Percentiles rank a stretch among this genome's conserved stretches.
These are phyloP conservation scores for Helotiales sp. DNA, from an alignment of 2,329 filamentous ascomycete genomes.

Conservation along the genomic window DNA sequence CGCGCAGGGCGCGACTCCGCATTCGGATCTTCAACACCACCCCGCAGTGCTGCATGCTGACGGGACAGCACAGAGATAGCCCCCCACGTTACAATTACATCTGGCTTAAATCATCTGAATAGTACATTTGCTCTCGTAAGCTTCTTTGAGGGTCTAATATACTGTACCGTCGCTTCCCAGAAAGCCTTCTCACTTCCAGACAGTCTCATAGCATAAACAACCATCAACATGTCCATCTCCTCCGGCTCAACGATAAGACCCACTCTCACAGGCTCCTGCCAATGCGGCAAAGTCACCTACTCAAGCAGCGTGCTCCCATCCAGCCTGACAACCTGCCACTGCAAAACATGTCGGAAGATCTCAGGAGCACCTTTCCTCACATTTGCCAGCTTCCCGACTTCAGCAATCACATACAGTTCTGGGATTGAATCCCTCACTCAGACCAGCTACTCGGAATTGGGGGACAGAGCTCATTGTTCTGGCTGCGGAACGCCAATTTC, in stretches of 20 bases:
- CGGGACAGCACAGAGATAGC: neutral
- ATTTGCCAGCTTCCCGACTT: conserved; percentile 47
- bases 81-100: neutral
- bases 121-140: neutral
- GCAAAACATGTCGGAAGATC: conserved; percentile 53
- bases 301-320: conserved; percentile 45
- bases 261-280: conserved; percentile 49
- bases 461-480: conserved; percentile 51
- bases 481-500: conserved; percentile 52
- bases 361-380: conserved; percentile 52
- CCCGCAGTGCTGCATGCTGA: conserved; percentile 10
- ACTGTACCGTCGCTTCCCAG: neutral
- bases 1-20: conserved; percentile 16
- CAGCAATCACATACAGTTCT: conserved; percentile 45
- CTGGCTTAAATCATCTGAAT: neutral
- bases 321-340: conserved; percentile 51
- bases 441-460: conserved; percentile 47
- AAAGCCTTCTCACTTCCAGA: neutral
- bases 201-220: no score
- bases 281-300: conserved; percentile 51
- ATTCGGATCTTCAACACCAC: conserved; percentile 21
- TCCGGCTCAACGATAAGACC: conserved; percentile 4
- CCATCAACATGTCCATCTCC: neutral
- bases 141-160: neutral
- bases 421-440: conserved; percentile 41